phyloP scores from a whole-genome alignment of 305 asterid genomes.

The Fraxinus platypoda region DNA sequence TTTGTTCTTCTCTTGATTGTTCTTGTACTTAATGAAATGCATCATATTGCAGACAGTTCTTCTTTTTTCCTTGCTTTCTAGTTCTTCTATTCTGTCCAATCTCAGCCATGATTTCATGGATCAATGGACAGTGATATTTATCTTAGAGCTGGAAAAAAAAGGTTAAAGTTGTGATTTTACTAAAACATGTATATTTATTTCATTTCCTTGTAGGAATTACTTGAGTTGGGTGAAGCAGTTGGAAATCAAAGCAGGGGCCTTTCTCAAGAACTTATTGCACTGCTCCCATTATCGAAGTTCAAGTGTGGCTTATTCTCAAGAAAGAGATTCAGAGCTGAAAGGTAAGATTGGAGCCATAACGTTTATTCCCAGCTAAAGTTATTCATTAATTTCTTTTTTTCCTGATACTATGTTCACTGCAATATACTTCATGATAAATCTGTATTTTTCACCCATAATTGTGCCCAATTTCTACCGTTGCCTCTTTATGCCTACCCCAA shows the following conservation, averaged over 20 bases:
- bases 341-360: slow-evolving; percentile 35
- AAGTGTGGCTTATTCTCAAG: slow-evolving; percentile 74
- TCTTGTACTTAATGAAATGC: not conserved
- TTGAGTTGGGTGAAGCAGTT: slow-evolving; percentile 89
- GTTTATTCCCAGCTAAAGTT: not conserved
- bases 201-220: slow-evolving; percentile 59
- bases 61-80: not conserved
- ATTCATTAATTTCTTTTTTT: not conserved
- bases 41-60: not conserved
- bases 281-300: slow-evolving; percentile 77
- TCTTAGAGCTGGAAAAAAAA: not conserved
- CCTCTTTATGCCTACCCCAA: not conserved
- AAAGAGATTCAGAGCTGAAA: slow-evolving; percentile 66
- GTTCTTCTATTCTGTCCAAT: not conserved
- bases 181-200: not conserved
- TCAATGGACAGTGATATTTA: not conserved
- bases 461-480: not conserved
- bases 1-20: not conserved
- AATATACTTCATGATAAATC: not conserved
- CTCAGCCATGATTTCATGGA: not conserved
- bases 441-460: not conserved
- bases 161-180: not conserved
- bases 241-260: slow-evolving; percentile 93
- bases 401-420: not conserved
- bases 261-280: slow-evolving; percentile 62